Base-by-base conservation (phyloP, 306 rosid species). In the Prunus kanzakura region DNA sequence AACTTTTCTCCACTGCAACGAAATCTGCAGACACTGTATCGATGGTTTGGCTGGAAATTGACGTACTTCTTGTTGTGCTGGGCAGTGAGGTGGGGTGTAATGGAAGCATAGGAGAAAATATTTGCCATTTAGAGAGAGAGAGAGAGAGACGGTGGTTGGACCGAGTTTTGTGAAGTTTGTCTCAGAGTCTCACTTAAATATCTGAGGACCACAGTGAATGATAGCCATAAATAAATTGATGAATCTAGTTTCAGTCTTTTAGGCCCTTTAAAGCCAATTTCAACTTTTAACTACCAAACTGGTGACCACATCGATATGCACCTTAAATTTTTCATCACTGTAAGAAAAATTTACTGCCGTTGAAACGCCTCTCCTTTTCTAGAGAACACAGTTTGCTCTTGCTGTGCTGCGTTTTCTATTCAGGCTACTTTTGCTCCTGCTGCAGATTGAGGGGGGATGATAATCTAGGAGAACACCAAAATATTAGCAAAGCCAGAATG, bases 1-100 rank as follows among this genome's bases (percentile, higher is more conserved):
- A 38, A 38, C 43, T 38, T 83, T 41, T 81, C 80, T 56, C 91
- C 95, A 49, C 51, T 78, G 88, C 96, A 94, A 23, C 74, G 91
- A 69, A 87, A n/a, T 80, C 71, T 82, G 51, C 66, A 69, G 75
- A 60, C 11, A 54, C 71, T 84, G 52, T 18, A 62, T 32, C 64
- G 73, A 18, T 19, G 67, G 6, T 78, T 91, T 52, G 83, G 82
- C 57, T 22, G 80, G 83, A 76, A 81, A 52, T 65, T 15, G 6
- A 55, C 30, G 67, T 77, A n/a, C 11, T 11, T 7, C n/a, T 6
- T 8, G 29, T 20, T 56, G 55, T 66, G 74, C 15, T 47, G 86
- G 38, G 75, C 65, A 50, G 19, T 81, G 73, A 72, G 75, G 56
- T 58, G 71, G 27, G 83, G 74, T 54, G 20, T 61, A 72, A 68